phyloP scores from a whole-genome alignment of 2,329 filamentous ascomycete species.

The Xylariaceae sp. region DNA sequence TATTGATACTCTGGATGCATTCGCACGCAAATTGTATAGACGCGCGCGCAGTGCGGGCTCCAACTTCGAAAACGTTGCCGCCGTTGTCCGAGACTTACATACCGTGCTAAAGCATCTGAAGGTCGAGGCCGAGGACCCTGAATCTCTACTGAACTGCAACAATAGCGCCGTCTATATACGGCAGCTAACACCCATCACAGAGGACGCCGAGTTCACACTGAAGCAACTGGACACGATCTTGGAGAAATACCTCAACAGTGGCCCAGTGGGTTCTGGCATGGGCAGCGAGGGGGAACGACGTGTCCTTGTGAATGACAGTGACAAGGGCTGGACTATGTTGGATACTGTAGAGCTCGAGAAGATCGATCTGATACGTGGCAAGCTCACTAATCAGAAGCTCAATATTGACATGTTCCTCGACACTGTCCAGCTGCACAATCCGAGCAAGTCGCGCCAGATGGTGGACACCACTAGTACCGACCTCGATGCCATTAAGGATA shows the following conservation, averaged over 20 bases:
- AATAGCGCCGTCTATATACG: constrained; percentile 52
- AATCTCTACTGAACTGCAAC: constrained; percentile 59
- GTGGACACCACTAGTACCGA: constrained; percentile 49
- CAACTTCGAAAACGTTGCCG: constrained; percentile 57
- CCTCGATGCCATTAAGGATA: constrained; percentile 64
- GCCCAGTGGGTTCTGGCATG: constrained; percentile 29
- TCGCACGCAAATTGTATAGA: constrained; percentile 62
- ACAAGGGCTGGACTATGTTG: constrained; percentile 42
- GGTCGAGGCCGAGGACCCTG: constrained; percentile 62
- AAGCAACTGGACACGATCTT: constrained; percentile 61
- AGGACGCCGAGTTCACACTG: constrained; percentile 62
- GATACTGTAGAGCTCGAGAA: constrained; percentile 48
- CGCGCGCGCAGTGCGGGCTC: constrained; percentile 57
- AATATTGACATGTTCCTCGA: constrained; percentile 64
- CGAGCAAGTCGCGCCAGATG: constrained; percentile 47
- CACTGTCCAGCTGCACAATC: constrained; percentile 60
- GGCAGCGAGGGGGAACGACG: constrained; percentile 36
- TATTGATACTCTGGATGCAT: constrained; percentile 63
- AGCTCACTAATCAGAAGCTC: constrained; percentile 59
- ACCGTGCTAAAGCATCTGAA: constrained; percentile 64
- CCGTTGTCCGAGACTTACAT: constrained; percentile 60
- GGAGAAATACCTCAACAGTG: constrained; percentile 49
- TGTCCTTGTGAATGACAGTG: constrained; percentile 41
- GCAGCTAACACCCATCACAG: constrained; percentile 59
- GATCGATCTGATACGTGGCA: constrained; percentile 52